phyloP scores from a whole-genome alignment of 805 yeast genomes.

The Candida montana region DNA sequence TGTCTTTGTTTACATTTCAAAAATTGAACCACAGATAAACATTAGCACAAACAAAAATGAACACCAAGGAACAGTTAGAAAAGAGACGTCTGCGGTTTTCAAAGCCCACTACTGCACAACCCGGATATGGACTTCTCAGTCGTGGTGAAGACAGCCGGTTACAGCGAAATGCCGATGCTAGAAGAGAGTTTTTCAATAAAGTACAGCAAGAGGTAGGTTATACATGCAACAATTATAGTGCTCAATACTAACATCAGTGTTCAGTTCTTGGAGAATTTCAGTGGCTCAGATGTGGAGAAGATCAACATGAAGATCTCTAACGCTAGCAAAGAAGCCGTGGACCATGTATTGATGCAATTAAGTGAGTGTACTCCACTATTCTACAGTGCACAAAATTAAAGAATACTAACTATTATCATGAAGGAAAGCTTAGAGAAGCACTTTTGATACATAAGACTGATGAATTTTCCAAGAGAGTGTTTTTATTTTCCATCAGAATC shows the following conservation, averaged over 20 bases:
- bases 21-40: not conserved
- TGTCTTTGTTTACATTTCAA: not conserved
- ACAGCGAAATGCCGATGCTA: slow-evolving; percentile 37
- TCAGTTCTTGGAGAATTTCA: slow-evolving; percentile 3
- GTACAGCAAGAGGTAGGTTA: slow-evolving; percentile 28
- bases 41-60: not conserved
- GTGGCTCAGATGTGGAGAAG: not conserved
- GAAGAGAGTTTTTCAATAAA: slow-evolving; percentile 35
- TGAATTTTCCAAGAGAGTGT: slow-evolving; percentile 42
- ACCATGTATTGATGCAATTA: slow-evolving; percentile 32
- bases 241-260: not conserved
- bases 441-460: slow-evolving; percentile 34
- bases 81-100: slow-evolving; percentile 32
- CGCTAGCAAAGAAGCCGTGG: slow-evolving; percentile 14
- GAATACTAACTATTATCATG: not conserved
- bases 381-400: not conserved
- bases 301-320: not conserved
- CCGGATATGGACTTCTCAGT: slow-evolving; percentile 50
- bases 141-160: slow-evolving; percentile 52
- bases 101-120: slow-evolving; percentile 18
- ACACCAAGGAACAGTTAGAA: slow-evolving; percentile 11
- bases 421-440: slow-evolving; percentile 53
- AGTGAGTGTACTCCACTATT: slow-evolving; percentile 14
- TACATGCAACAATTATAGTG: not conserved
- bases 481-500: slow-evolving; percentile 43